Conservation (phyloP, 441 rosid genomes). For the Pelargonium myrrhifolium region DNA sequence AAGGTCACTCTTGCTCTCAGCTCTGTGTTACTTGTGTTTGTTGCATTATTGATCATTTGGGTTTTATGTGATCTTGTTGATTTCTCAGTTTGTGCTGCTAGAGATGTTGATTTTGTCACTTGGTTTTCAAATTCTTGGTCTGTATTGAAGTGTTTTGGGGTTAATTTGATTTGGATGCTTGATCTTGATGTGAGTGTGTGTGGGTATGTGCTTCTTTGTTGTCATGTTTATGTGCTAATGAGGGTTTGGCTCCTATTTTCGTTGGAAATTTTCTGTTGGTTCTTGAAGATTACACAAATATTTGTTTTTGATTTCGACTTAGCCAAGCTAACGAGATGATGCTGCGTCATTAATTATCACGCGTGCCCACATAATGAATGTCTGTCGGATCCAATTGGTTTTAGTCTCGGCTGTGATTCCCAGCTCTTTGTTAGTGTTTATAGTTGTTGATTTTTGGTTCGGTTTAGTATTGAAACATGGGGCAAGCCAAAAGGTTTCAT, state of each 20-base stretch:
- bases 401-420: too few species aligned
- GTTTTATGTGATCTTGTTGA: not conserved
- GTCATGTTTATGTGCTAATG: not conserved
- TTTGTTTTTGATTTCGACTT: too few species aligned
- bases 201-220: not conserved
- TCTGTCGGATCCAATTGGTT: too few species aligned
- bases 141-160: not conserved
- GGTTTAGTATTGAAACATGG: not conserved
- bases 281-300: not conserved
- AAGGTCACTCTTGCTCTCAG: slow-evolving; percentile 41
- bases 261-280: not conserved
- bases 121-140: not conserved
- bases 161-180: not conserved
- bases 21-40: not conserved
- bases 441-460: not conserved
- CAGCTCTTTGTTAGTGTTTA: not conserved
- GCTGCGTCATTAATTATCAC: too few species aligned
- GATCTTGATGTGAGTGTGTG: not conserved
- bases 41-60: slow-evolving; percentile 1
- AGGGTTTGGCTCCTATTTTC: not conserved
- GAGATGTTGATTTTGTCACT: not conserved
- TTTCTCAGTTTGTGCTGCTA: not conserved
- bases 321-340: too few species aligned
- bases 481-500: not conserved
- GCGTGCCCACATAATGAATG: too few species aligned